Evolutionary conservation across 2,329 filamentous ascomycete species (phyloP).

Genomic region (Ophidiomyces ophidiicola): DNA sequence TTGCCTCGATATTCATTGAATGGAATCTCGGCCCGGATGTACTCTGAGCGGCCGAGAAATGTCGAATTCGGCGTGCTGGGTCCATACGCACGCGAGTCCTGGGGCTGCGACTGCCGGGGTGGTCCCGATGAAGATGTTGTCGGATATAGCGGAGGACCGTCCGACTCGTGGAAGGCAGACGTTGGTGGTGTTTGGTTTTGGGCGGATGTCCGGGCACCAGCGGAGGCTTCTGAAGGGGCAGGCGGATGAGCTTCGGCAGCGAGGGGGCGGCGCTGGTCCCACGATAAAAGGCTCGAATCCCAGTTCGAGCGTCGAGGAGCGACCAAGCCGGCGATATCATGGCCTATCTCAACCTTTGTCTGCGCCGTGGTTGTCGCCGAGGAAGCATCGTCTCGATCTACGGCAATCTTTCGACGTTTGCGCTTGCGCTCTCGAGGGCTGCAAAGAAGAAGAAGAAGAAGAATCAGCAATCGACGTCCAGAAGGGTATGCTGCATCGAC

Average conservation of each 20-base stretch:
- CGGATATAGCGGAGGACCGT: conserved; percentile 8
- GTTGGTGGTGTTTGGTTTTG: conserved; percentile 10
- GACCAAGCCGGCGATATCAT: conserved; percentile 11
- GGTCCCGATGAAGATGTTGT: conserved; percentile 7
- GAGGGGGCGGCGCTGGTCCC: conserved; percentile 12
- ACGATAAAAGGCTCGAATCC: conserved; percentile 10
- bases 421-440: conserved; percentile 17
- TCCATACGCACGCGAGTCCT: conserved; percentile 14
- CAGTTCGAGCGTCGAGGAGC: conserved; percentile 9
- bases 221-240: conserved; percentile 12
- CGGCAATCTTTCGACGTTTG: conserved; percentile 15
- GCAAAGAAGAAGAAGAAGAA: conserved; percentile 1
- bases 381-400: conserved; percentile 8
- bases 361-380: neutral
- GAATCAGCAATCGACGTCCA: neutral
- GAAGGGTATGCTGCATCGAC: too few species aligned
- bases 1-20: conserved; percentile 22
- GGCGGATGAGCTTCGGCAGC: conserved; percentile 11
- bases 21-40: conserved; percentile 20
- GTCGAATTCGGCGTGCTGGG: conserved; percentile 17
- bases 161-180: conserved; percentile 10
- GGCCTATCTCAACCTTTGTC: conserved; percentile 7
- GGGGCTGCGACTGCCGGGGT: conserved; percentile 4
- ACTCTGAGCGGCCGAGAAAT: conserved; percentile 24
- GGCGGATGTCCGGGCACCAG: conserved; percentile 8